Base-by-base conservation (phyloP, 805 yeast genomes). In the Trichomonascus vanleenenianus region DNA sequence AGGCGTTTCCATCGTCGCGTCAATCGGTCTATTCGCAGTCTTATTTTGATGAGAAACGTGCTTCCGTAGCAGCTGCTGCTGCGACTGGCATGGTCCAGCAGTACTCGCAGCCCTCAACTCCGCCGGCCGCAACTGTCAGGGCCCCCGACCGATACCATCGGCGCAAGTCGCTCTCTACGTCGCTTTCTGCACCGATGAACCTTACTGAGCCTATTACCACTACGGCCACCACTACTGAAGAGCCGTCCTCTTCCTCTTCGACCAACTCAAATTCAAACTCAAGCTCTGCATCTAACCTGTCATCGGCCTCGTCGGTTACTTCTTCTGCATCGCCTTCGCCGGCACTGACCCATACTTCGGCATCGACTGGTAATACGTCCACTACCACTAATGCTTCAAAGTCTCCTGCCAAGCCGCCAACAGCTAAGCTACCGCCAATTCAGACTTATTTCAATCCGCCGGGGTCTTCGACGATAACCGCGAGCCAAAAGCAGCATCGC, bases 141-240 rank as follows among this genome's bases (percentile, higher is more conserved):
- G 40, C 40, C 42, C 57, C 57, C 8, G 57, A 48, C 34, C 19
- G 57, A 33, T 53, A 53, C 39, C 56, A 52, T 30, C 45, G 57
- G 19, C 43, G 57, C 34, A 48, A 40, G 40, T 42, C 39, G 25
- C 36, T 37, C 42, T 25, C 37, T 19, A 31, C 42, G 10, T 36
- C 49, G 14, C 34, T 44, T 2, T 20, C 48, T 6, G 31, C 54
- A 15, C n/a, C 40, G 14, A 35, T 49, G n/a, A n/a, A n/a, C 6
- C 18, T 48, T 9, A 38, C 34, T 35, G 11, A 37, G 6, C n/a
- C n/a, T n/a, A n/a, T n/a, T n/a, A 32, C 46, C 19, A 8, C 44
- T 20, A 18, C 43, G 25, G 19, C 44, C 12, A 11, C 14, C 11
- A 8, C 40, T 12, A 22, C 15, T 18, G 39, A 27, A 19, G 34